These are phyloP conservation scores for Stygiomarasmius scandens DNA, from an alignment of 1,284 basidiomycete genomes.

Conservation along the genomic window DNA sequence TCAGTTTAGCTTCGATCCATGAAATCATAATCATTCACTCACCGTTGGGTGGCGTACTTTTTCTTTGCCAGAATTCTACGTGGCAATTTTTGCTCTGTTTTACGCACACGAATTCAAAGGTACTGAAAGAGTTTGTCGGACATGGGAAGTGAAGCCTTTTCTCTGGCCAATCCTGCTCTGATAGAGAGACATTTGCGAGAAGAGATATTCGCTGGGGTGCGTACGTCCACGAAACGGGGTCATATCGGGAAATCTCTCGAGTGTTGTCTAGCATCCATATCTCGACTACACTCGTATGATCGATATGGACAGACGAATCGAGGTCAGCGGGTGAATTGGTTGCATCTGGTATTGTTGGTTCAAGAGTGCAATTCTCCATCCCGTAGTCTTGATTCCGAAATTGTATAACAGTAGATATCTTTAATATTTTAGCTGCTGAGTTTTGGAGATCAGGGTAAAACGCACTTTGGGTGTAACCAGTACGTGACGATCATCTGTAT, in stretches of 20 bases:
- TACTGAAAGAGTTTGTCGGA: conserved; percentile 16
- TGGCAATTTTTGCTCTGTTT: conserved; percentile 6
- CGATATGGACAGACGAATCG: conserved; percentile 11
- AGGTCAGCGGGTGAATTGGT: neutral
- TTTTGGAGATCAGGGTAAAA: neutral
- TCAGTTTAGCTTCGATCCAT: neutral
- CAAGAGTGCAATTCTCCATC: conserved; percentile 22
- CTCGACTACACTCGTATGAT: conserved; percentile 12
- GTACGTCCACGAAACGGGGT: conserved; percentile 12
- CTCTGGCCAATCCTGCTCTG: neutral
- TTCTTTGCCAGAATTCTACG: conserved; percentile 23
- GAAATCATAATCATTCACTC: no score
- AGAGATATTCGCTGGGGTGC: conserved; percentile 17
- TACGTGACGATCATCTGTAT: conserved; percentile 9
- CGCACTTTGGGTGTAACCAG: conserved; percentile 2
- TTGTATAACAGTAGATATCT: conserved; percentile 23
- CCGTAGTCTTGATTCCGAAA: conserved; percentile 24
- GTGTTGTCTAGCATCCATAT: conserved; percentile 20
- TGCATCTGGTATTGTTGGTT: conserved; percentile 14
- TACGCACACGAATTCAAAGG: conserved; percentile 21
- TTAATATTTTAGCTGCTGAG: neutral
- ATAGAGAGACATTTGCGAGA: conserved; percentile 10
- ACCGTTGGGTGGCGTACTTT: conserved; percentile 6
- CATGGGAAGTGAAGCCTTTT: conserved; percentile 17
- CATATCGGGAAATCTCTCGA: conserved; percentile 16